phyloP scores from a whole-genome alignment of 148 eudicot genomes.

The Amaranthus hypochondriacus region DNA sequence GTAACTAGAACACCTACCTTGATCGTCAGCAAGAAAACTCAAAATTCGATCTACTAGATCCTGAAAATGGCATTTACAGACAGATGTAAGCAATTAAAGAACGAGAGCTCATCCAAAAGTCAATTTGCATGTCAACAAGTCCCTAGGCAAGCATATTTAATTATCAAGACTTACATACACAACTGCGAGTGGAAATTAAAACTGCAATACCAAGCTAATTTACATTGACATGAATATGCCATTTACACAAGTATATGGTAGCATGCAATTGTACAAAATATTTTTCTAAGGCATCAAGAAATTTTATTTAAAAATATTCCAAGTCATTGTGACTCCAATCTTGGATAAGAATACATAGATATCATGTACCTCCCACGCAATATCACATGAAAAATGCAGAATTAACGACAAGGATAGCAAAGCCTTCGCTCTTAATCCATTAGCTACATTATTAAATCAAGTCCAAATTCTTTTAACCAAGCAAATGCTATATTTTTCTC shows the following conservation, averaged over 20 bases:
- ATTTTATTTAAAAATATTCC: background rate
- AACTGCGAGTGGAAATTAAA: background rate
- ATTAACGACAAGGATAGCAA: background rate
- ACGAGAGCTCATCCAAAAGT: background rate
- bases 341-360: background rate
- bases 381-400: background rate
- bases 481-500: background rate
- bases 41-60: slow-evolving; percentile 88
- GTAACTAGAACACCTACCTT: slow-evolving; percentile 46
- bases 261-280: background rate
- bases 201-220: background rate
- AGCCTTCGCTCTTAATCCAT: background rate
- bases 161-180: background rate
- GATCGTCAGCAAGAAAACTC: slow-evolving; percentile 64
- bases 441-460: background rate
- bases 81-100: background rate
- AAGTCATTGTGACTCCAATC: background rate
- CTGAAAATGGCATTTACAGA: slow-evolving; percentile 31
- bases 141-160: background rate
- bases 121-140: background rate
- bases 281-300: background rate
- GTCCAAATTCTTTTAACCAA: background rate
- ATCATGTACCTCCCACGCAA: background rate
- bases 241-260: background rate
- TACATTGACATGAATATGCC: background rate